Evolutionary conservation across 495 filamentous ascomycete species (phyloP), one percentile per base, ranked within the genome.

Genomic region (Podospora fimiseda): DNA sequence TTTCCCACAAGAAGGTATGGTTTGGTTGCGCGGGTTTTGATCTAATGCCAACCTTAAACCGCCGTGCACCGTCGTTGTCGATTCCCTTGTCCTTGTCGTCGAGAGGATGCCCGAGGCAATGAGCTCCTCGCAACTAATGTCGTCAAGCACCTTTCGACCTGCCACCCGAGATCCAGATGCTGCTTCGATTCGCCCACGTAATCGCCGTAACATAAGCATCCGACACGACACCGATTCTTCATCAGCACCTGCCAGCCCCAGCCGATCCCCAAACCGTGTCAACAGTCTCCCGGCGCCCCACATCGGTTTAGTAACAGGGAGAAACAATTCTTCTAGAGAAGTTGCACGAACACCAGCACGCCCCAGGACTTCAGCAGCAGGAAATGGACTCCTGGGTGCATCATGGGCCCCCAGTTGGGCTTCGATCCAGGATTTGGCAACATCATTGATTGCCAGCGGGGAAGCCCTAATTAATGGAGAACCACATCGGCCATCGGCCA

Each of bases 371-470:
- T 60, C 64, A 3, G 66, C 62, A 3, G 64, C 56, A 20, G 62
- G 59, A 4, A 57, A 63, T n/a, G 66, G 70, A 4, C 56, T 77
- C 13, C 57, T 75, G 5, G 70, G 67, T 24, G 65, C 63, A 8
- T 70, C 71, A 5, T 77, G 72, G 73, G 49, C 68, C 1, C 67
- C 73, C 5, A 74, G 67, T 52, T 77, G 74, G 74, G 62, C 73
- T 1, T 70, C 72, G 8, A 64, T 77, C 0, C 65, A 70, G 38
- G 71, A 67, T 22, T 65, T 76, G 20, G 70, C 74, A 3, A 64
- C 70, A 16, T 74, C 74, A 20, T 50, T 75, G 8, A 55, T 77
- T 15, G 60, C 63, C 11, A 67, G 66, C 38, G 65, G 65, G 8
- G 57, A 43, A 13, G 43, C 54, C 18, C 50, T 4, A 16, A 61